These are phyloP conservation scores for Phellopilus nigrolimitatus DNA, from an alignment of 1,284 basidiomycete species.

Conservation along the genomic window DNA sequence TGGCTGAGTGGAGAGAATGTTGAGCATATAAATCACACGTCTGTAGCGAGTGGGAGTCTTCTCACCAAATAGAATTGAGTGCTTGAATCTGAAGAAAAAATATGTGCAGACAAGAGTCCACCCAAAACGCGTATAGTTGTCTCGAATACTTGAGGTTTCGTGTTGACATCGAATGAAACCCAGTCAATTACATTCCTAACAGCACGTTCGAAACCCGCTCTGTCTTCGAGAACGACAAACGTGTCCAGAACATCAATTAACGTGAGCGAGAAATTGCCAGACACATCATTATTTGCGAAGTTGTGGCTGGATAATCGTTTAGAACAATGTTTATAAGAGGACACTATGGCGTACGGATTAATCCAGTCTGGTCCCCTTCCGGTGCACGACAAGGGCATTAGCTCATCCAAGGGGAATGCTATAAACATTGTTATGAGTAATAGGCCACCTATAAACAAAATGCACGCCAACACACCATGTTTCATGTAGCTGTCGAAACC, in stretches of 20 bases:
- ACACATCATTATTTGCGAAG: constrained; percentile 75
- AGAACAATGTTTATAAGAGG: constrained; percentile 14
- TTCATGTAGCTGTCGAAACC: constrained; percentile 79
- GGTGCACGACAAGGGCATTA: constrained; percentile 82
- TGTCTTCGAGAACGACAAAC: constrained; percentile 72
- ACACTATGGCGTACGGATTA: constrained; percentile 54
- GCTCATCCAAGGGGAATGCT: constrained; percentile 84
- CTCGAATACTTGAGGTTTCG: constrained; percentile 89
- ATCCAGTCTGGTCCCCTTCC: constrained; percentile 79
- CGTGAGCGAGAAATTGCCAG: constrained; percentile 81
- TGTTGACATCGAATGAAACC: constrained; percentile 85
- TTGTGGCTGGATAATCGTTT: constrained; percentile 45
- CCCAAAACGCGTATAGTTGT: constrained; percentile 88
- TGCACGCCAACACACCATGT: constrained; percentile 46
- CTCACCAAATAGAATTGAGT: constrained; percentile 57
- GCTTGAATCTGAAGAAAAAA: constrained; percentile 63
- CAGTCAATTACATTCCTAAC: constrained; percentile 70
- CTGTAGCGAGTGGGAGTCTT: background rate
- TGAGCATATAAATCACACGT: background rate
- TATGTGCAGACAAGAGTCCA: constrained; percentile 81
- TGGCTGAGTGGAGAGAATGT: constrained; percentile 29
- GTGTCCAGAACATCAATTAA: constrained; percentile 81
- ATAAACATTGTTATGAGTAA: constrained; percentile 11
- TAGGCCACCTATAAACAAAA: background rate
- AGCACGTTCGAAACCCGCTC: constrained; percentile 66